Base-by-base conservation (phyloP, 148 eudicot species). In the Mesembryanthemum crystallinum region DNA sequence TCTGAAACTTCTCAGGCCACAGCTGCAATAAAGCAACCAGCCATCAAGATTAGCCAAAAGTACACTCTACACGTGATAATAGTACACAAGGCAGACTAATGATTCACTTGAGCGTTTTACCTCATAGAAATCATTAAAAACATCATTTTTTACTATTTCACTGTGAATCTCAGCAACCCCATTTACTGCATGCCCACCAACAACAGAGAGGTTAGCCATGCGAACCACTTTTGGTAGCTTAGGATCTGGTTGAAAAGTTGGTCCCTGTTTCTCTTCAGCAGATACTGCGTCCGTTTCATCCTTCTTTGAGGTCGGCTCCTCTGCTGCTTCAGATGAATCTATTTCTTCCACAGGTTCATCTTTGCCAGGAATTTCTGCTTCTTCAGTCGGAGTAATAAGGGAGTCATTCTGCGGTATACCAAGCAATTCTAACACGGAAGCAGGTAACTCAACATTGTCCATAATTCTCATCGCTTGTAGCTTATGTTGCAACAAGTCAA, bases 131-230 rank as follows among this genome's bases (percentile, higher is more conserved):
- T 90, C 97, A 79, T 89, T 94, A 67, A 94, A 94, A 69, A 94
- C 98, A 55, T 94, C 96, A 12, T 86, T 73, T 77, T 90, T 91
- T 15, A 94, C 98, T 45, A 94, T 94, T 69, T 94, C 96, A 87
- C 98, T 94, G 62, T 94, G 98, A 76, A 94, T 94, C 81, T 86
- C 93, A 73, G 98, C 98, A 84, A 94, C 98, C 59, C 98, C 98
- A 82, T 94, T 94, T 37, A 94, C 97, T 54, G 93, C 86, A 89
- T 94, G 98, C 43, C 98, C 98, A 75, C 93, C 97, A 58, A 89
- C 97, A 49, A 94, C 96, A 84, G 91, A 87, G 67, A 94, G 97
- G 84, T 94, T 94, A 76, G 98, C 98, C 98, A 94, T 94, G 72
- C 91, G 93, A 66, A 94, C 93, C 90, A 84, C 75, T 88, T 92